Base-by-base conservation (phyloP, 129 eudicot genomes). In the Ambrosia trifida region DNA sequence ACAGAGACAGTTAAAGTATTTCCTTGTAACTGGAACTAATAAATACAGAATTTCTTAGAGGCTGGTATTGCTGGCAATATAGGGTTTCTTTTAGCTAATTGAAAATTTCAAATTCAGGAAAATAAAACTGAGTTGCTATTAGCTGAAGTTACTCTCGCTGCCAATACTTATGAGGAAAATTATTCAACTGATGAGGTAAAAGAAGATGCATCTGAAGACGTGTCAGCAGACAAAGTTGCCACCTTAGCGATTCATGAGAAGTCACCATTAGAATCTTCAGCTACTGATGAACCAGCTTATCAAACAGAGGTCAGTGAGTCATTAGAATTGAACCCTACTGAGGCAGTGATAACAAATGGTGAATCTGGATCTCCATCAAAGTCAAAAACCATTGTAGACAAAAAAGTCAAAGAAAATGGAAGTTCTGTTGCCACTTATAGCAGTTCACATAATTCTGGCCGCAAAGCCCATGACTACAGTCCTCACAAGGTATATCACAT, bases 241-340 rank as follows among this genome's bases (percentile, higher is more conserved):
- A 83, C 98, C 49, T 82, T 89, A 57, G 87, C 89, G 14, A 76
- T 85, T 79, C 89, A 82, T 74, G 87, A 89, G 24, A 91, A 80
- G 68, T 61, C 69, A 35, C 78, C 79, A 51, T 14, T 80, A 47
- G 79, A 78, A 24, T 69, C 67, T 57, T 69, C 86, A 44, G 50
- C 56, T 63, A 76, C 56, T 68, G 56, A 69, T 32, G 87, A 78
- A 46, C 36, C 75, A 45, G 53, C 81, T 71, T 68, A 56, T 64
- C 75, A 65, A 28, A 44, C 56, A 74, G 89, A 77, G 61, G 60
- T 56, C 62, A 59, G 53, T 52, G 87, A 73, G 69, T 68, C 70
- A 35, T 51, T 80, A 13, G 71, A 69, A 45, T 64, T 44, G 52
- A 60, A 57, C 60, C 65, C 84, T 56, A 78, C 82, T 17, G 85